Percentiles rank a stretch among this genome's conserved stretches.
Evolutionary conservation across 306 rosid species (phyloP).

Genomic region (Sophora flavescens): DNA sequence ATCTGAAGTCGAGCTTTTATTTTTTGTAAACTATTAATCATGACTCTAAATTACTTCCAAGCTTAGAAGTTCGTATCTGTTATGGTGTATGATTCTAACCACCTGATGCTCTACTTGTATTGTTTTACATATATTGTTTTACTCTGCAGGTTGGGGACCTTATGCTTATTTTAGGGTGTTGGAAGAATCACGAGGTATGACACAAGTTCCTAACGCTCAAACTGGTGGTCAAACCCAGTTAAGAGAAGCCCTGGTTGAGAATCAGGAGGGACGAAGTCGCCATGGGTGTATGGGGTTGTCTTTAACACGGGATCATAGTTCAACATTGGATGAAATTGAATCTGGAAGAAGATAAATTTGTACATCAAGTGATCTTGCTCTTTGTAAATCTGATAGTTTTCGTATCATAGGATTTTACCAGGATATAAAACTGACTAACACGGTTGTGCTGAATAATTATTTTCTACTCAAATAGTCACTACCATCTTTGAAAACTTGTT

Average conservation of each 20-base stretch:
- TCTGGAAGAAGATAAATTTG: constrained; percentile 56
- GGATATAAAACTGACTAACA: neutral
- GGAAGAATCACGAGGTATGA: constrained; percentile 54
- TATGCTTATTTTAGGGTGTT: constrained; percentile 75
- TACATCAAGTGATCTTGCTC: constrained; percentile 27
- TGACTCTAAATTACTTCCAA: constrained; percentile 16
- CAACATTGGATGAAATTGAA: constrained; percentile 64
- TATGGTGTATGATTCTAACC: constrained; percentile 1
- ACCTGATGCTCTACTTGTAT: constrained; percentile 32
- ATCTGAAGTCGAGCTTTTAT: neutral
- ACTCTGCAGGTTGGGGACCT: constrained; percentile 86
- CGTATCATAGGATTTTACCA: neutral
- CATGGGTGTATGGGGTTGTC: constrained; percentile 62
- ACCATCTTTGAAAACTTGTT: constrained; percentile 9
- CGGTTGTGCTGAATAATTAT: neutral
- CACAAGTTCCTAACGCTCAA: constrained; percentile 45
- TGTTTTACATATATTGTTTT: constrained; percentile 38
- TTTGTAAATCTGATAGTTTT: constrained; percentile 33
- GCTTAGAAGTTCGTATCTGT: neutral
- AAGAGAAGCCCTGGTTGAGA: constrained; percentile 47
- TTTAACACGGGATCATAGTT: constrained; percentile 45
- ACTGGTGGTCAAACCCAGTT: constrained; percentile 39
- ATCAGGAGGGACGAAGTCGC: constrained; percentile 50
- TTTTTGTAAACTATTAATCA: constrained; percentile 3
- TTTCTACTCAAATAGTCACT: constrained; percentile 4